These are phyloP conservation scores for Spathaspora hagerdaliae DNA, from an alignment of 805 yeast species.

Conservation along the genomic window DNA sequence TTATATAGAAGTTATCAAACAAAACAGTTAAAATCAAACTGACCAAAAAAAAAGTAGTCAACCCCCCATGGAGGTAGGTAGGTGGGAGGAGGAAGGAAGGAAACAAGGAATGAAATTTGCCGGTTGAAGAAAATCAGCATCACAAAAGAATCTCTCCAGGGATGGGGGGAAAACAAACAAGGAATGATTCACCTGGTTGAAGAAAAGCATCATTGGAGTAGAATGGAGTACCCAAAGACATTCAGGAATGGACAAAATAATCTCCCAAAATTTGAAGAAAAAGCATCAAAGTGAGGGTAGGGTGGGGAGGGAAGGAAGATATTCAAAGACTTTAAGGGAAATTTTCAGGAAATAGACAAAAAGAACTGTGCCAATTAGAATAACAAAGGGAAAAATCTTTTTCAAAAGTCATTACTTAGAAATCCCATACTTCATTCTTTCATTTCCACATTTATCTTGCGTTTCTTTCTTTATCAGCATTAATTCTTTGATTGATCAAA, in stretches of 20 bases:
- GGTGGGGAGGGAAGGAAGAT: background rate
- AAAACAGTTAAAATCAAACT: too few species aligned
- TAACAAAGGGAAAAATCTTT: background rate
- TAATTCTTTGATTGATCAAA: constrained; percentile 69
- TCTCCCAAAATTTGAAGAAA: background rate
- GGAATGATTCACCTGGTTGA: too few species aligned
- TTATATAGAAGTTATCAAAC: too few species aligned
- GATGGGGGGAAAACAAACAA: background rate
- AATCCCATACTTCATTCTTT: background rate
- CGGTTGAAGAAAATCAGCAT: background rate
- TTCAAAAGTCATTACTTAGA: too few species aligned
- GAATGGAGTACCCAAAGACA: too few species aligned
- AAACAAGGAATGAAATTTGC: too few species aligned
- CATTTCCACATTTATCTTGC: constrained; percentile 2
- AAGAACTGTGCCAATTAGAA: background rate
- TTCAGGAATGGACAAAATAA: too few species aligned
- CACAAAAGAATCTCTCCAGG: background rate
- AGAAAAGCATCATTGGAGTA: too few species aligned
- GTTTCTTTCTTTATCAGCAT: constrained; percentile 56
- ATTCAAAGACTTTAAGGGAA: background rate
- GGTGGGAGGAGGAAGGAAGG: too few species aligned
- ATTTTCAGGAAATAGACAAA: too few species aligned
- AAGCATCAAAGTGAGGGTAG: background rate
- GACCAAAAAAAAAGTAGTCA: too few species aligned
- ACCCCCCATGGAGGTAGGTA: too few species aligned